Conservation (phyloP, 768 basidiomycete species). For the Porpolomopsis calyptriformis region DNA sequence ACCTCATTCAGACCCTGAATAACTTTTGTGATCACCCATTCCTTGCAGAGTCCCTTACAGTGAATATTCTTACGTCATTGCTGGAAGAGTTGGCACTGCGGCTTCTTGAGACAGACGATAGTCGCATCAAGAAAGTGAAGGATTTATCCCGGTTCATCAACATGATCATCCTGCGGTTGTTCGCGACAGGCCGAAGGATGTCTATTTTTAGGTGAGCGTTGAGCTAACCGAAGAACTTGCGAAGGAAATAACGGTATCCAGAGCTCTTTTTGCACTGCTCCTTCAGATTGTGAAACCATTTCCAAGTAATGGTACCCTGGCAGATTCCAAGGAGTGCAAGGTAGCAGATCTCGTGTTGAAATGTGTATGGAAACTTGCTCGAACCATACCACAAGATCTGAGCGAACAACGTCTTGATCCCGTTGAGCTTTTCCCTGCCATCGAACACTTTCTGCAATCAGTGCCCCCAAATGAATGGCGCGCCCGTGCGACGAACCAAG, state of each 20-base stretch:
- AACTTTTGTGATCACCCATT: conserved; percentile 87
- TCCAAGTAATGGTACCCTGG: conserved; percentile 56
- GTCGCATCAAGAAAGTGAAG: conserved; percentile 69
- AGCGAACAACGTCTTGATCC: conserved; percentile 71
- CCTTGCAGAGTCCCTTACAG: conserved; percentile 78
- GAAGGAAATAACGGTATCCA: conserved; percentile 19
- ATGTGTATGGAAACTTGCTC: conserved; percentile 96
- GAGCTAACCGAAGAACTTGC: conserved; percentile 1
- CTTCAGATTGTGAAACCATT: conserved; percentile 79
- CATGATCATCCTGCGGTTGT: conserved; percentile 90
- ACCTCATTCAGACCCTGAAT: conserved; percentile 92
- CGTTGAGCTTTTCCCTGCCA: conserved; percentile 79
- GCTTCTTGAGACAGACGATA: conserved; percentile 89
- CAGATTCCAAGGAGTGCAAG: conserved; percentile 73
- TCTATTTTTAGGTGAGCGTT: conserved; percentile 74
- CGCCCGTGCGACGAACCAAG: conserved; percentile 76
- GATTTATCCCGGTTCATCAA: conserved; percentile 96
- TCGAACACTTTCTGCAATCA: conserved; percentile 89
- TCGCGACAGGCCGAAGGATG: conserved; percentile 83
- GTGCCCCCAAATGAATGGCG: conserved; percentile 97
- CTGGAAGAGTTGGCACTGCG: conserved; percentile 86
- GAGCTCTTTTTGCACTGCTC: conserved; percentile 72
- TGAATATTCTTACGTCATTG: conserved; percentile 76
- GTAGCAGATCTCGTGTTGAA: conserved; percentile 90
- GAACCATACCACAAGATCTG: conserved; percentile 89